phyloP scores from a whole-genome alignment of 495 filamentous ascomycete species.

The Choiromyces venosus region DNA sequence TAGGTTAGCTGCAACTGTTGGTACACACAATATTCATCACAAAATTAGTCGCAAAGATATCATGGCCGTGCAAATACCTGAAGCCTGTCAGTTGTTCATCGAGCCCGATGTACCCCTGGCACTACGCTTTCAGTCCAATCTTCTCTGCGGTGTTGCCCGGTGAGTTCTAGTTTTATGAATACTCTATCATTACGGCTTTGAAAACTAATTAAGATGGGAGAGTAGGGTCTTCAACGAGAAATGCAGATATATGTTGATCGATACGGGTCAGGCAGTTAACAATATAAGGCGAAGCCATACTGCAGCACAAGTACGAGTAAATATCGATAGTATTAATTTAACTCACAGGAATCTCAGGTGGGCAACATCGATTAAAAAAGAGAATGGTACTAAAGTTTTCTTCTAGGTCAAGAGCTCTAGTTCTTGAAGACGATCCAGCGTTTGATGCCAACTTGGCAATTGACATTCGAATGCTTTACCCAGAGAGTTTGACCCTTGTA shows the following conservation, averaged over 20 bases:
- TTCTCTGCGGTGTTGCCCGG: constrained; percentile 54
- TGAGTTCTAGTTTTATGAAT: neutral
- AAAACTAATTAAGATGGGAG: neutral
- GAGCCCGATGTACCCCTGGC: constrained; percentile 83
- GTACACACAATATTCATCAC: constrained; percentile 63
- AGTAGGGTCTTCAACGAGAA: neutral
- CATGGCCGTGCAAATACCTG: constrained; percentile 74
- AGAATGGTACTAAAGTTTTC: neutral
- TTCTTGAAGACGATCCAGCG: constrained; percentile 77
- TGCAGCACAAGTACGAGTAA: constrained; percentile 54
- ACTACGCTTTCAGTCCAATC: constrained; percentile 80
- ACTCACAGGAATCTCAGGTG: constrained; percentile 30
- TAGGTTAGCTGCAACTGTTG: constrained; percentile 89
- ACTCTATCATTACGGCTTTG: neutral
- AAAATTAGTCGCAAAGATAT: constrained; percentile 84
- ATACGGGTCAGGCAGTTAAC: neutral
- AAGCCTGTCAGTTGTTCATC: constrained; percentile 80
- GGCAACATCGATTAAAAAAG: neutral
- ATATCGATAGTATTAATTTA: constrained; percentile 55
- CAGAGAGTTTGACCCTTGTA: constrained; percentile 34
- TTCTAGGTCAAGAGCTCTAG: constrained; percentile 5
- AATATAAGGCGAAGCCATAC: neutral
- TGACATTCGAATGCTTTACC: constrained; percentile 27
- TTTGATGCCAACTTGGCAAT: constrained; percentile 61
- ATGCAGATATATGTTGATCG: constrained; percentile 66